Evolutionary conservation across 1,139 yeast species (phyloP).

Genomic region (Yamadazyma spencermartinsiae): DNA sequence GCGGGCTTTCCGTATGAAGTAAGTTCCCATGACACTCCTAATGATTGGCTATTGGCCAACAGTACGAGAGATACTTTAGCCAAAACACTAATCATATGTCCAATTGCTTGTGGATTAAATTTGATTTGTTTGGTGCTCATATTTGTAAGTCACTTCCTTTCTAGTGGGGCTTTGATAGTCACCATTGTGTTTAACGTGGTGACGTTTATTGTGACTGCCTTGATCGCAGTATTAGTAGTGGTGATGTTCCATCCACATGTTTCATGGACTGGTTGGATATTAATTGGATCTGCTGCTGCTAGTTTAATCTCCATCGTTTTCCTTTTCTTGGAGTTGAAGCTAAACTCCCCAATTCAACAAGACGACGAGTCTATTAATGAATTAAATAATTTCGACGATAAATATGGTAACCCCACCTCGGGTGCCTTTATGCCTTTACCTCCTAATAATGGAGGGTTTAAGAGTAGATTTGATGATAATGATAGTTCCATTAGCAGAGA

Average conservation of each 20-base stretch:
- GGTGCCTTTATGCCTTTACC: conserved; percentile 11
- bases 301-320: conserved; percentile 39
- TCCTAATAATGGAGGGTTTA: conserved; percentile 5
- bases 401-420: conserved; percentile 10
- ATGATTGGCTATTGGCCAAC: conserved; percentile 27
- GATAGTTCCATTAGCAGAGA: conserved; percentile 28
- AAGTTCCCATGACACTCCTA: conserved; percentile 19
- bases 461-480: conserved; percentile 10
- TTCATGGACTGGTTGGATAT: conserved; percentile 69
- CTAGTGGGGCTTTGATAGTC: conserved; percentile 20
- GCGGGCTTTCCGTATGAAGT: conserved; percentile 38
- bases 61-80: conserved; percentile 65
- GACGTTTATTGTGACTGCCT: conserved; percentile 51
- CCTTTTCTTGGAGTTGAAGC: conserved; percentile 25
- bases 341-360: no score
- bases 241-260: conserved; percentile 63
- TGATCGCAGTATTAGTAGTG: conserved; percentile 53
- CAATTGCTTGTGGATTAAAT: conserved; percentile 80
- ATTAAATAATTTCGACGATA: conserved; percentile 18
- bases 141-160: conserved; percentile 28
- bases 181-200: conserved; percentile 37
- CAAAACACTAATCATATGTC: conserved; percentile 72
- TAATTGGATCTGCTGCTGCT: conserved; percentile 64
- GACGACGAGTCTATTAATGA: conserved; percentile 22
- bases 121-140: conserved; percentile 43